Evolutionary conservation across 352 stramenopile genomes (phyloP).

Genomic region (Pythium sp.): DNA sequence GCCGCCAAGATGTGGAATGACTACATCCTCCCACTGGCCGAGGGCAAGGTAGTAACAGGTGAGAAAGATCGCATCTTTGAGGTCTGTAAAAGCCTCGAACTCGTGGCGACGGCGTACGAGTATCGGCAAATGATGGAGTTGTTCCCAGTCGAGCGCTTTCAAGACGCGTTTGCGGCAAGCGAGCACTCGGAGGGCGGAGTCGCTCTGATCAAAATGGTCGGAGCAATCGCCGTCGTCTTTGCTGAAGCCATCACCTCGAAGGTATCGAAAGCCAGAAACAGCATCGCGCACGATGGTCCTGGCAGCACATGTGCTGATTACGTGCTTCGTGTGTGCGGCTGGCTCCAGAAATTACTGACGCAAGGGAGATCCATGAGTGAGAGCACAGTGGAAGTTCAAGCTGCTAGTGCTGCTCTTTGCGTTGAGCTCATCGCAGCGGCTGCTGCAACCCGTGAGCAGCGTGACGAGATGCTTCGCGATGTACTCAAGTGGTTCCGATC

Average conservation of each 20-base stretch:
- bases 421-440: slow-evolving; percentile 8
- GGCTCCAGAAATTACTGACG: not conserved
- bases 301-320: not conserved
- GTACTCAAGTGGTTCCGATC: slow-evolving; percentile 15
- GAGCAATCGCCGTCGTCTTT: not conserved
- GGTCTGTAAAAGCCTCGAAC: slow-evolving; percentile 11
- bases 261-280: not conserved
- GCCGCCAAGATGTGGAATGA: slow-evolving; percentile 21
- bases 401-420: not conserved
- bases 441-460: slow-evolving; percentile 13
- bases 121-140: not conserved
- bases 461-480: slow-evolving; percentile 13
- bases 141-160: not conserved
- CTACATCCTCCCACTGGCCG: slow-evolving; percentile 30
- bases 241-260: not conserved
- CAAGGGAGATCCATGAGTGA: not conserved
- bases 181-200: not conserved
- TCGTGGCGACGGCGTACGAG: slow-evolving; percentile 1
- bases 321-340: not conserved
- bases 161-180: not conserved
- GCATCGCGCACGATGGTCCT: not conserved
- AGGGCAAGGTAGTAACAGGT: slow-evolving; percentile 19
- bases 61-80: not conserved
- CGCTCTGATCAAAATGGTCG: not conserved
- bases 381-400: not conserved